Evolutionary conservation across 1,284 basidiomycete species (phyloP).

Genomic region (Wolfiporia cocos): DNA sequence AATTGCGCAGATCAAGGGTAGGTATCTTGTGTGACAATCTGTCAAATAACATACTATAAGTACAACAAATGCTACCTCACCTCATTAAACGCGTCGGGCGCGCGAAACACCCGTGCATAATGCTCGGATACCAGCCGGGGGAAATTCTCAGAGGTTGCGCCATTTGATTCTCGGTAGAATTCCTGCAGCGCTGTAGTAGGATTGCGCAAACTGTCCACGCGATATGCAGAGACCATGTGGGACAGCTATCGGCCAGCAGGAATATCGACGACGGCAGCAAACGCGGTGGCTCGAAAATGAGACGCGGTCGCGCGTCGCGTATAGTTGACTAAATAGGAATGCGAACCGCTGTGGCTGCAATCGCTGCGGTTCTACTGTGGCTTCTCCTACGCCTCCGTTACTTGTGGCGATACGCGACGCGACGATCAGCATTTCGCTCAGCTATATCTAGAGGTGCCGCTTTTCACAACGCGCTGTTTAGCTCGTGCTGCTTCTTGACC

Average conservation of each 20-base stretch:
- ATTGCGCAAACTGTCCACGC: constrained; percentile 42
- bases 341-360: too few species aligned
- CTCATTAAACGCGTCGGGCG: constrained; percentile 37
- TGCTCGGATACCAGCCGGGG: constrained; percentile 41
- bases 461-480: too few species aligned
- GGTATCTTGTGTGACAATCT: constrained; percentile 40
- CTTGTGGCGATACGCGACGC: too few species aligned
- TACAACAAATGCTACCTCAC: constrained; percentile 22
- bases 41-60: neutral
- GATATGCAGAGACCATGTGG: constrained; percentile 46
- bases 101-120: constrained; percentile 41
- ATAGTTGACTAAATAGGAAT: too few species aligned
- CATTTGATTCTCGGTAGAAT: constrained; percentile 30
- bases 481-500: too few species aligned
- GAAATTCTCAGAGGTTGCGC: constrained; percentile 27
- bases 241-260: neutral
- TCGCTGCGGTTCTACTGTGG: too few species aligned
- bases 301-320: too few species aligned
- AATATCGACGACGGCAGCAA: too few species aligned
- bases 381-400: too few species aligned
- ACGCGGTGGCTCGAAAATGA: too few species aligned
- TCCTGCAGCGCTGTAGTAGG: constrained; percentile 42
- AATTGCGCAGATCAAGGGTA: constrained; percentile 36
- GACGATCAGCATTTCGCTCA: too few species aligned
- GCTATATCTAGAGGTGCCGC: too few species aligned